phyloP scores from a whole-genome alignment of 2,329 filamentous ascomycete species.

The Aspergillaceae sp. region DNA sequence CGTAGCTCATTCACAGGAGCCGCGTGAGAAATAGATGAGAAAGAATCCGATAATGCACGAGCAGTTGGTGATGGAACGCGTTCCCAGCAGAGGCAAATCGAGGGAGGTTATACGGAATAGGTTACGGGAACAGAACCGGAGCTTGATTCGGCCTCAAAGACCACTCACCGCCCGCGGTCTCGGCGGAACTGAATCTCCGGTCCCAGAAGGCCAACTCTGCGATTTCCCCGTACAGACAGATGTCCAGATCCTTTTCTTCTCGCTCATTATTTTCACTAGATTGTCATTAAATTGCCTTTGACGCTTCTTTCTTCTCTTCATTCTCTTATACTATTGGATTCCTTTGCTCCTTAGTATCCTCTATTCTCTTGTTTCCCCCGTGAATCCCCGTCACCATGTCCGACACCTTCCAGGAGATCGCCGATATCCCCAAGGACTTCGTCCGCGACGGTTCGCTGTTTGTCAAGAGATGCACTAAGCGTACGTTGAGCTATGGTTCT shows the following conservation, averaged over 20 bases:
- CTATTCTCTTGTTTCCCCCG: background rate
- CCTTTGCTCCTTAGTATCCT: background rate
- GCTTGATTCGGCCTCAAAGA: conserved; percentile 10
- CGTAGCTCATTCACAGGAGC: background rate
- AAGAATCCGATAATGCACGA: background rate
- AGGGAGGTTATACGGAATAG: conserved; percentile 6
- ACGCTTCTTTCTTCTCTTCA: background rate
- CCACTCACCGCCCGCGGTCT: conserved; percentile 9
- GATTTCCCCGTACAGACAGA: background rate
- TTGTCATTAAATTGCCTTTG: no score
- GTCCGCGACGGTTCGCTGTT: conserved; percentile 43
- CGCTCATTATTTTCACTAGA: no score
- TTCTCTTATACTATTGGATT: background rate
- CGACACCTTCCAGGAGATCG: conserved; percentile 53
- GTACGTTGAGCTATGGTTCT: conserved; percentile 23
- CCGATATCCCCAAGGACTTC: conserved; percentile 50
- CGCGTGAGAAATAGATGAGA: background rate
- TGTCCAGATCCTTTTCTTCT: conserved; percentile 3
- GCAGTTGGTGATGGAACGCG: background rate
- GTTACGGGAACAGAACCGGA: conserved; percentile 9
- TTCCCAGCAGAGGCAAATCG: conserved; percentile 1
- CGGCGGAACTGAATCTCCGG: conserved; percentile 17
- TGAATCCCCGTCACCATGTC: conserved; percentile 32
- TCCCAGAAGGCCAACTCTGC: conserved; percentile 11
- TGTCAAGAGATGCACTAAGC: conserved; percentile 42